Evolutionary conservation across 805 yeast species (phyloP).

Genomic region (Blastobotrys chiropterorum): DNA sequence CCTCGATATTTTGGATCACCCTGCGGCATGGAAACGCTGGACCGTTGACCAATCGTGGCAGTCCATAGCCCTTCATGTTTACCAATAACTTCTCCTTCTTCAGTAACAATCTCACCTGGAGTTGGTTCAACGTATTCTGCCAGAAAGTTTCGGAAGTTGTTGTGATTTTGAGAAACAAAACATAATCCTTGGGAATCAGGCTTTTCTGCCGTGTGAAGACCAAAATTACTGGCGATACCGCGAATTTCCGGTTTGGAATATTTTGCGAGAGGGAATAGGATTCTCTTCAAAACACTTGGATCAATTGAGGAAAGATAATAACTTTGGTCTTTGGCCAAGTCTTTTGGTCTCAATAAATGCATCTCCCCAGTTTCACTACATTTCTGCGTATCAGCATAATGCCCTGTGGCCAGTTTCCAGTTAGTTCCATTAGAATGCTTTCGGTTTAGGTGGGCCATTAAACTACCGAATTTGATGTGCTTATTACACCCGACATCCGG

Average conservation of each 20-base stretch:
- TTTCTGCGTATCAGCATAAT: slow-evolving; percentile 28
- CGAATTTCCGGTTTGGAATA: slow-evolving; percentile 70
- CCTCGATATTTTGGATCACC: slow-evolving; percentile 72
- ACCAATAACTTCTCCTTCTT: slow-evolving; percentile 73
- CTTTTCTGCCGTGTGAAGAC: slow-evolving; percentile 61
- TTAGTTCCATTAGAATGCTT: slow-evolving; percentile 24
- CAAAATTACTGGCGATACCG: slow-evolving; percentile 48
- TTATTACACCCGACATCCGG: slow-evolving; percentile 90
- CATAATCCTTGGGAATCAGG: slow-evolving; percentile 95
- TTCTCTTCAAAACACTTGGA: slow-evolving; percentile 39
- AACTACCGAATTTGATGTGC: slow-evolving; percentile 78
- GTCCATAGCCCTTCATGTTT: slow-evolving; percentile 84
- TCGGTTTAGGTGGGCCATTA: slow-evolving; percentile 48
- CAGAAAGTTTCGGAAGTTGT: slow-evolving; percentile 62
- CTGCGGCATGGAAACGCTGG: slow-evolving; percentile 81
- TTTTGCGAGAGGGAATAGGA: slow-evolving; percentile 79
- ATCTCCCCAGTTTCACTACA: slow-evolving; percentile 26
- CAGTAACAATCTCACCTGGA: slow-evolving; percentile 77
- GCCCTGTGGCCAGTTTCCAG: slow-evolving; percentile 87
- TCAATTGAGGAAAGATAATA: slow-evolving; percentile 73
- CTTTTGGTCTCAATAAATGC: slow-evolving; percentile 53
- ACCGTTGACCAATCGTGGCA: slow-evolving; percentile 88
- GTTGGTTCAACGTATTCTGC: slow-evolving; percentile 63
- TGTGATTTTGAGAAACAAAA: slow-evolving; percentile 67
- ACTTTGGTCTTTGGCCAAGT: slow-evolving; percentile 76